Evolutionary conservation across 805 yeast species (phyloP), one percentile per base, ranked within the genome.

Genomic region (Gaillardinia entomophila): DNA sequence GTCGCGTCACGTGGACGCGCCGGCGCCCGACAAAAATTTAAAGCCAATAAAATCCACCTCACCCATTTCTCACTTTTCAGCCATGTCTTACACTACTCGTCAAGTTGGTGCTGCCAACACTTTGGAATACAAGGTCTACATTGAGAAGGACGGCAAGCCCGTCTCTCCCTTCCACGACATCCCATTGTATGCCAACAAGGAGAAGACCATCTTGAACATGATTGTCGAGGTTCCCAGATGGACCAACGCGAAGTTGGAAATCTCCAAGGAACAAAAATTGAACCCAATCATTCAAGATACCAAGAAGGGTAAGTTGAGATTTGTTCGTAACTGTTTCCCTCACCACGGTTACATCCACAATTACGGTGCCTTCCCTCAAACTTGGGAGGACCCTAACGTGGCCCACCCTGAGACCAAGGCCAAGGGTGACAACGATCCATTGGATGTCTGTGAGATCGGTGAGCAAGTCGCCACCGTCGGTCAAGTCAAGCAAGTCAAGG

Each of bases 21-120:
- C 10, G 22, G 6, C 22, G 22, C 10, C 22, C 22, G 10, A 19
- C 22, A 19, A 19, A 10, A 19, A 19, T 19, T 6, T 19, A 6
- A 6, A 6, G 22, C 22, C 6, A 19, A 19, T 19, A 19, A 19
- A 19, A 6, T 19, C 22, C 8, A 19, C 6, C 22, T 6, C 6
- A 19, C 22, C 8, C 10, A 10, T 10, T 19, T 19, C 22, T 19
- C 10, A 19, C 22, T 19, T 19, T 19, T 19, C 22, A 23, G 6
- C 6, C 16, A 82, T 83, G 90, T 64, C 77, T 45, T 90, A 82
- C 79, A 66, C 90, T 40, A 74, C 92, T 44, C 95, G 96, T 74
- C 89, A 83, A 69, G 70, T 89, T 55, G 98, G 96, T 56, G 94
- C 97, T 48, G 87, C 92, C 59, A 79, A 89, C 85, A 83, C 97